Base-by-base conservation (phyloP, 2,329 filamentous ascomycete genomes). In the Scedosporium minutisporum region DNA sequence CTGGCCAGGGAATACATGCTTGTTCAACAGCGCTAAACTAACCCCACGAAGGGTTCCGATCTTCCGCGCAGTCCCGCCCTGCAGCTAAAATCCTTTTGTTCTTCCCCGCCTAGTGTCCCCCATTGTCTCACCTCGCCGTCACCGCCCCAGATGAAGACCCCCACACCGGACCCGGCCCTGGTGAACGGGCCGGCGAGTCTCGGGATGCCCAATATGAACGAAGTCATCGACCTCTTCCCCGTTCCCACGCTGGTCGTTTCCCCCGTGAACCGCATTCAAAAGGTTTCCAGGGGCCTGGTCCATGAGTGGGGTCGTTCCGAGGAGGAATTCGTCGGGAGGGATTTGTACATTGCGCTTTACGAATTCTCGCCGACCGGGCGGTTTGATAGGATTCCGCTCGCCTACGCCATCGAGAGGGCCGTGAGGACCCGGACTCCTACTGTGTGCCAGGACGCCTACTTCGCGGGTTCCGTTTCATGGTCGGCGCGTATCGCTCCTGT, bases 401-500 rank as follows among this genome's bases (percentile, higher is more conserved):
- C 63, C 23, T 57, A 64, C 44, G 64, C 69, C 60, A 70, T 75
- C 61, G 70, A 73, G 46, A 66, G 66, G 4, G 71, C 73, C 55
- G 63, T 73, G 6, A 60, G 67, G 6, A 51, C 66, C 9, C 71
- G 71, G 12, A 63, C 66, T 51, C 66, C 71, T 46, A 68, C 68
- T 27, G 65, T 69, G 3, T 67, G 65, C 16, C 64, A 68, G 41
- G 66, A 65, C 4, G 66, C 68, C 10, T 69, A 67, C 29, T 23
- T 38, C 9, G 18, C 25, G 1, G 25, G 63, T 4, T 62, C 57
- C 14, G 46, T 58, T 27, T 66, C 70, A 1, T 75, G 73, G 70
- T 68, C 66, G 5, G 69, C 69, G 10, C 72, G 72, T 25, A 68
- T 73, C 9, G 67, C 72, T 10, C 73, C 72, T 12, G 63, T 74